Conservation (phyloP, 73 alveolate genomes). For the Paramecium octaurelia region DNA sequence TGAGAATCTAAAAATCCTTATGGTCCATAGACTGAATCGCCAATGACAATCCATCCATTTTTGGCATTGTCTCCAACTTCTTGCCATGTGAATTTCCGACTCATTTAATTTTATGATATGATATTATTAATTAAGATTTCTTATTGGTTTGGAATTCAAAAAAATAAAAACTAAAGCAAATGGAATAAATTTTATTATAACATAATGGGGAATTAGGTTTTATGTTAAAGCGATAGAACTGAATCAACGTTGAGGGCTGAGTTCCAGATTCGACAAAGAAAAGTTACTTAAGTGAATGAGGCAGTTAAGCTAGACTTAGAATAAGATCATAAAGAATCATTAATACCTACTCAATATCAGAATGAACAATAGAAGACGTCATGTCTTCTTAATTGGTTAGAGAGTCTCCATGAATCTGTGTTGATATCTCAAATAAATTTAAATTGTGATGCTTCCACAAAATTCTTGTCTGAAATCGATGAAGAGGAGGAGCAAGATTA, state of each 20-base stretch:
- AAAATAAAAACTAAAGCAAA: background rate
- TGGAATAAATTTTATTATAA: background rate
- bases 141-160: background rate
- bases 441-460: background rate
- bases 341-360: background rate
- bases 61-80: conserved; percentile 45
- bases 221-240: background rate
- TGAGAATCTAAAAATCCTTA: conserved; percentile 42
- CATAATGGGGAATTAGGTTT: background rate
- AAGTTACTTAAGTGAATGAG: background rate
- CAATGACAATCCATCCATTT: conserved; percentile 56
- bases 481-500: background rate
- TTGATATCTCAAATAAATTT: background rate
- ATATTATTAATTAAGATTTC: background rate
- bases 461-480: background rate
- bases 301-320: background rate
- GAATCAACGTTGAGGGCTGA: background rate
- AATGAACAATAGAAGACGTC: background rate
- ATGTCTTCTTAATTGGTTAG: conserved; percentile 6
- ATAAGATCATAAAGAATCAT: background rate
- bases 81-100: conserved; percentile 4
- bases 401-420: conserved; percentile 15
- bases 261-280: background rate
- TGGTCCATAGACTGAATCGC: conserved; percentile 49
- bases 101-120: background rate